Evolutionary conservation across 2,329 filamentous ascomycete genomes (phyloP), one percentile per base, ranked within the genome.

Genomic region (Clarireedia monteithiana): DNA sequence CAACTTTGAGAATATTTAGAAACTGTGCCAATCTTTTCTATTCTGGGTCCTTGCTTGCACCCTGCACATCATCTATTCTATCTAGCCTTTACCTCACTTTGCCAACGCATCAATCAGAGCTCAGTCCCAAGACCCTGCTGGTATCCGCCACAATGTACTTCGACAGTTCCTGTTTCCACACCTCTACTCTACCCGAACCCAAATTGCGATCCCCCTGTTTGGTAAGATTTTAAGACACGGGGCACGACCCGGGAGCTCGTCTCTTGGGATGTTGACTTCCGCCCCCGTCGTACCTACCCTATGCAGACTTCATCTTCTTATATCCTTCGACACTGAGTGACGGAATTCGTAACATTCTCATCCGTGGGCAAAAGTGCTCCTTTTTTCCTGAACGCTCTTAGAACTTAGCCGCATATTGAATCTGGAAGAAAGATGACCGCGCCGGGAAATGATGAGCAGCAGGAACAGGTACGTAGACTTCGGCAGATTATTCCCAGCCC

Each of bases 171-270:
- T 30, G 26, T 48, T 48, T 14, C 51, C 34, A 48, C 44, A 53
- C 30, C 20, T 23, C 15, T n/a, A 20, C 44, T 42, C 34, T 42
- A 49, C 45, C 46, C 30, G 36, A 50, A n/a, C 36, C 36, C 24
- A 34, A 48, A 49, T 49, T 42, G 15, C 34, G 30, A 44, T 14
- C 38, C 52, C 47, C 15, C 42, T 34, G 24, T 42, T 26, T 24
- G 42, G 46, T 55, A 34, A 50, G 53, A 55, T 55, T 55, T 50
- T 44, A 50, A 55, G 46, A 50, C 53, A 55, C 49, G 53, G 38
- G 46, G 24, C 45, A 55, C 23, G 47, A 54, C 51, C 51, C 51
- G 51, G 34, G 44, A 49, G 38, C 48, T 49, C 46, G 47, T 50
- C 53, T 55, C 53, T 26, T 55, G 53, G 53, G 53, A 55, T 55